phyloP scores from a whole-genome alignment of 495 filamentous ascomycete species.

The Lentithecium fluviatile region DNA sequence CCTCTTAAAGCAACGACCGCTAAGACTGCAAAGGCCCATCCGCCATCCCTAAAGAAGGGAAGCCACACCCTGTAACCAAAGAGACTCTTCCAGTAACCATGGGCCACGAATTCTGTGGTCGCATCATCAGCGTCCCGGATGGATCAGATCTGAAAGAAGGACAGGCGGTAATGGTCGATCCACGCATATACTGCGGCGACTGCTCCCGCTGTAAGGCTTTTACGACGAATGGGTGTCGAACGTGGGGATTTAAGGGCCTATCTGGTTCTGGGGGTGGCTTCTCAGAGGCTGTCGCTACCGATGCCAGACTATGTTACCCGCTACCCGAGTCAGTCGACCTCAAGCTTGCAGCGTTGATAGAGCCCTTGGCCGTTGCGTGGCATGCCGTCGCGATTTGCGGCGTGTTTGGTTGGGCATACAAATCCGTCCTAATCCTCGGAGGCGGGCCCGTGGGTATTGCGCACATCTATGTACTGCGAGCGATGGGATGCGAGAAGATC shows the following conservation, averaged over 20 bases:
- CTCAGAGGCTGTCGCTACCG: conserved; percentile 30
- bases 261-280: conserved; percentile 35
- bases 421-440: conserved; percentile 31
- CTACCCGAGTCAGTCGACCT: conserved; percentile 31
- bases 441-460: conserved; percentile 40
- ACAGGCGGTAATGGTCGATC: conserved; percentile 35
- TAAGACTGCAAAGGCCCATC: no score
- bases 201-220: conserved; percentile 19
- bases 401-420: conserved; percentile 10
- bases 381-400: conserved; percentile 24
- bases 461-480: conserved; percentile 32
- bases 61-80: conserved; percentile 33
- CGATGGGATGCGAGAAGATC: conserved; percentile 24
- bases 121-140: conserved; percentile 24
- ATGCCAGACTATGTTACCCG: conserved; percentile 26
- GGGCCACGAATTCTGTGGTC: conserved; percentile 40
- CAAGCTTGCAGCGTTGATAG: conserved; percentile 34
- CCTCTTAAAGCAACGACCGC: no score
- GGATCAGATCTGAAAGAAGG: conserved; percentile 27
- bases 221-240: conserved; percentile 24
- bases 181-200: conserved; percentile 29
- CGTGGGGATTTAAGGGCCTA: conserved; percentile 38
- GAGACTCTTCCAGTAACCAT: conserved; percentile 31
- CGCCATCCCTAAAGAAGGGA: conserved; percentile 14
- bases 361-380: conserved; percentile 38